phyloP scores from a whole-genome alignment of 1,284 basidiomycete genomes.

The Moesziomyces sp. region DNA sequence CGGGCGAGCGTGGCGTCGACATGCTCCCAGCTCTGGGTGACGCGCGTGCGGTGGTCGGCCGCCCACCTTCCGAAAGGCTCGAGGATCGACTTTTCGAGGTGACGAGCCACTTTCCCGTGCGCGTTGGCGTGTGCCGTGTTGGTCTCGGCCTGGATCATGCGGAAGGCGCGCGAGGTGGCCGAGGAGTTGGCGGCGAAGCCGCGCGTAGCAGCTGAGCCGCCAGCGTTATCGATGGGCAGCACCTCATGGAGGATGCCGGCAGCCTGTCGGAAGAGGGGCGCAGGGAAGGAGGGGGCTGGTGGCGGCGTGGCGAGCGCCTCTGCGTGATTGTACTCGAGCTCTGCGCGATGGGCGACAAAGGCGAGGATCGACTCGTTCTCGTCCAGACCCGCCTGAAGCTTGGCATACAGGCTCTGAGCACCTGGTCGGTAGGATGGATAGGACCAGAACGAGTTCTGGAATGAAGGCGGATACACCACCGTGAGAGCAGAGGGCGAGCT shows the following conservation, averaged over 20 bases:
- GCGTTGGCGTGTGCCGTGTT: constrained; percentile 48
- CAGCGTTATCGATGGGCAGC: constrained; percentile 21
- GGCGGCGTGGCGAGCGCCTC: constrained; percentile 53
- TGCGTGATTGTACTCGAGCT: constrained; percentile 54
- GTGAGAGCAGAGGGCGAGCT: constrained; percentile 55
- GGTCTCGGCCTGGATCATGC: constrained; percentile 51
- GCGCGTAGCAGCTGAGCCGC: constrained; percentile 15
- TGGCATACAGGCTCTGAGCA: constrained; percentile 52
- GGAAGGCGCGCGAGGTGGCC: constrained; percentile 46
- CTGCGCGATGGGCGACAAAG: constrained; percentile 57
- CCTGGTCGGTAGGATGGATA: constrained; percentile 61
- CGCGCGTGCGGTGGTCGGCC: constrained; percentile 48
- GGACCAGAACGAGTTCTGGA: constrained; percentile 64
- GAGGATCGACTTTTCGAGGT: constrained; percentile 54
- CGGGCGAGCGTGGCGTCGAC: constrained; percentile 53
- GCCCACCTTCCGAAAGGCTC: constrained; percentile 62
- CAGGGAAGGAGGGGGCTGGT: constrained; percentile 22
- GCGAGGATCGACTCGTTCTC: constrained; percentile 61
- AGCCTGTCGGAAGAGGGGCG: constrained; percentile 52
- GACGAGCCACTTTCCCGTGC: constrained; percentile 52
- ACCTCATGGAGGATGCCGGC: constrained; percentile 39
- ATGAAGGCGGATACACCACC: constrained; percentile 57
- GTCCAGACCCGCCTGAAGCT: constrained; percentile 62
- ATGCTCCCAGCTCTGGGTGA: constrained; percentile 58
- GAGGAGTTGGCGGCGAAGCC: constrained; percentile 34